These are phyloP conservation scores for Grigorovia jiainica DNA, from an alignment of 805 yeast genomes.

Conservation along the genomic window DNA sequence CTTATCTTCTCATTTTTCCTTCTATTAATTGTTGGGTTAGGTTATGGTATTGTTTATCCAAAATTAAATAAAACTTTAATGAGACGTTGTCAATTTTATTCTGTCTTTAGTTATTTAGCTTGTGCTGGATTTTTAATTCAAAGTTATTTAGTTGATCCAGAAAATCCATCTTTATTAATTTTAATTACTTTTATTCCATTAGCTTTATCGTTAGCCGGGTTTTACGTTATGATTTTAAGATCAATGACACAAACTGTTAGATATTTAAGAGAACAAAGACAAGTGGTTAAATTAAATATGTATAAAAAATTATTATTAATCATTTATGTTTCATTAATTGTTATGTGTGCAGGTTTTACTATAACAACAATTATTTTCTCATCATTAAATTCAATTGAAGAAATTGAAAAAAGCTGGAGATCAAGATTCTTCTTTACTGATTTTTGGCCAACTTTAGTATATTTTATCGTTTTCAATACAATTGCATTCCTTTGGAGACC, in stretches of 20 bases:
- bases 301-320: constrained; percentile 70
- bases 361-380: constrained; percentile 61
- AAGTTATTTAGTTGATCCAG: constrained; percentile 42
- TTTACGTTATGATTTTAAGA: constrained; percentile 65
- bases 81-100: constrained; percentile 58
- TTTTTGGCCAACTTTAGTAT: constrained; percentile 91
- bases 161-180: constrained; percentile 40
- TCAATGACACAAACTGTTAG: constrained; percentile 69
- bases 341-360: constrained; percentile 61
- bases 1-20: constrained; percentile 83
- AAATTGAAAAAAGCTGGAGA: constrained; percentile 86
- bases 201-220: constrained; percentile 54
- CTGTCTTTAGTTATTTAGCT: constrained; percentile 46
- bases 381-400: constrained; percentile 64
- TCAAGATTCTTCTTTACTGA: constrained; percentile 79
- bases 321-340: constrained; percentile 60
- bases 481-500: constrained; percentile 96
- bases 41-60: constrained; percentile 90
- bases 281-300: constrained; percentile 80
- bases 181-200: constrained; percentile 63
- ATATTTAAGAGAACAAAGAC: constrained; percentile 73
- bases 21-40: constrained; percentile 74
- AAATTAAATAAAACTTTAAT: constrained; percentile 66
- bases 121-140: constrained; percentile 46
- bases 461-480: constrained; percentile 72